Conservation (phyloP, 2,329 filamentous ascomycete genomes). For the Lachnellula cervina region DNA sequence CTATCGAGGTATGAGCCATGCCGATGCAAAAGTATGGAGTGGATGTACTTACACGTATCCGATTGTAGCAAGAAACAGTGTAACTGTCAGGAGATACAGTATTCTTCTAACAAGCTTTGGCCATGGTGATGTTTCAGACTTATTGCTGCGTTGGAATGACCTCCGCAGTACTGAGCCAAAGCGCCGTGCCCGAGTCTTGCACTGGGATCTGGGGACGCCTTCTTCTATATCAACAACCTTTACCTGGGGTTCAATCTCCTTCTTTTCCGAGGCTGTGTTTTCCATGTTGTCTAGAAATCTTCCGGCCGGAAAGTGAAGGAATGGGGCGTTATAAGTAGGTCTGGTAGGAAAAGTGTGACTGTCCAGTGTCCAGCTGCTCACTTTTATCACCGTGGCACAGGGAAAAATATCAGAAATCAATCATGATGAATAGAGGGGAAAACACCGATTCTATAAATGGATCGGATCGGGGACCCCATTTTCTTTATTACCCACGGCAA, state of each 20-base stretch:
- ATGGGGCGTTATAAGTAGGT: background rate
- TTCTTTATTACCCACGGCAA: no score
- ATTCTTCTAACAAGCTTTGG: conserved; percentile 8
- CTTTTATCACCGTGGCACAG: background rate
- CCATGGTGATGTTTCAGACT: conserved; percentile 11
- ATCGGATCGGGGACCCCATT: no score
- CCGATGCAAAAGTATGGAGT: background rate
- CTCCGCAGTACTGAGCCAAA: conserved; percentile 3
- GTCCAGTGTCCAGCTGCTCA: background rate
- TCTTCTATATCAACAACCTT: conserved; percentile 8
- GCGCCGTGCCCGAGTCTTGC: background rate
- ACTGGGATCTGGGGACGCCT: background rate
- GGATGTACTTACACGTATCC: conserved; percentile 7
- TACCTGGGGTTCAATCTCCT: background rate
- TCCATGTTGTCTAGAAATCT: background rate
- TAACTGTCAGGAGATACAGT: conserved; percentile 6
- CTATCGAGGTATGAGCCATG: conserved; percentile 1
- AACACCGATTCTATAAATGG: no score
- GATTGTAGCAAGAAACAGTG: conserved; percentile 5
- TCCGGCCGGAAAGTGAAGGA: background rate
- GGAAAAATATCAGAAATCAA: no score
- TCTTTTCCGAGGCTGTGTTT: background rate
- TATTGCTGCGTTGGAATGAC: background rate
- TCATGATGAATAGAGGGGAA: no score
- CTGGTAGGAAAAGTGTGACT: background rate